Evolutionary conservation across 73 alveolate species (phyloP).

Genomic region (Paramecium sonneborni): DNA sequence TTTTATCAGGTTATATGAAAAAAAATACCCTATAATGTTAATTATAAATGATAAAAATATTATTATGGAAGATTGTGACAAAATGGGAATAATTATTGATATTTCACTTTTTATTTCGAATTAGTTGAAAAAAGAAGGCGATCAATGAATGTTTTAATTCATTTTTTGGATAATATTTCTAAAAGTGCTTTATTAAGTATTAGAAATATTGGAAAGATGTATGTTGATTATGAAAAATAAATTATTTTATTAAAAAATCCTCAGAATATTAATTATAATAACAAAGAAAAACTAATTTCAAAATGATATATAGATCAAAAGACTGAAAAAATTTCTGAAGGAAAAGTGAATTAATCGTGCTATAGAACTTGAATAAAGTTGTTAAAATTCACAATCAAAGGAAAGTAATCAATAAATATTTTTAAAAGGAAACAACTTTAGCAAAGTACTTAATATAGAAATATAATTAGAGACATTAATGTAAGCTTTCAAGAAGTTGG

Average conservation of each 20-base stretch:
- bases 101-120: background rate
- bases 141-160: constrained; percentile 72
- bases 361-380: background rate
- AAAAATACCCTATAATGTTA: constrained; percentile 10
- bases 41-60: background rate
- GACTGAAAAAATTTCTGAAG: background rate
- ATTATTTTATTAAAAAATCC: background rate
- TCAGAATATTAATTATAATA: background rate
- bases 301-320: background rate
- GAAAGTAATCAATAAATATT: background rate
- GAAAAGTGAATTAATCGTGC: background rate
- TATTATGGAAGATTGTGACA: constrained; percentile 8
- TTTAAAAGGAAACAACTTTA: background rate
- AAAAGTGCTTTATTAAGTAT: constrained; percentile 75
- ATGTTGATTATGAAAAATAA: background rate
- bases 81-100: background rate
- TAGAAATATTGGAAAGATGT: background rate
- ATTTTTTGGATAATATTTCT: constrained; percentile 79
- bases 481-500: background rate
- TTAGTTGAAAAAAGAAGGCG: constrained; percentile 5
- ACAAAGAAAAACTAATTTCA: background rate
- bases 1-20: background rate
- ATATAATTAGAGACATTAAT: background rate
- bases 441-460: background rate
- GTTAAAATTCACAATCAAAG: background rate